A percentile compares a stretch with the other conserved stretches of the same genome.
Conservation (phyloP, 306 rosid species). For the Cucurbita argyrosperma region DNA sequence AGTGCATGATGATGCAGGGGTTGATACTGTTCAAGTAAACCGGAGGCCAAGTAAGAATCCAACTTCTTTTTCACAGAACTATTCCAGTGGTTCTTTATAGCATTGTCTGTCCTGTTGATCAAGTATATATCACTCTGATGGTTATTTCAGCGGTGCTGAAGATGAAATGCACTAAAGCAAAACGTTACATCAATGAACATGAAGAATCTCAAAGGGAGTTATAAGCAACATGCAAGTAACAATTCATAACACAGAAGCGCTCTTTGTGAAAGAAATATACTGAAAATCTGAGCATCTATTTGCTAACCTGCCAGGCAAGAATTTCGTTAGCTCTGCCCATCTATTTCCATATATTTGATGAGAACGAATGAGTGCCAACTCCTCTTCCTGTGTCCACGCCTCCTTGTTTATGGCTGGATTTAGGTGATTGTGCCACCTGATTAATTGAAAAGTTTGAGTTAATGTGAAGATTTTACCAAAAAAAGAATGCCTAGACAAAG, state of each 20-base stretch:
- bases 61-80: conserved; percentile 96
- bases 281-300: background rate
- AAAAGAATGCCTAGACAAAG: background rate
- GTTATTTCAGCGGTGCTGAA: background rate
- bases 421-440: conserved; percentile 99
- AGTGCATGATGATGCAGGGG: conserved; percentile 41
- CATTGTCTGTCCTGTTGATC: conserved; percentile 89
- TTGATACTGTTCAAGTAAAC: conserved; percentile 59
- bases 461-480: background rate
- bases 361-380: conserved; percentile 81
- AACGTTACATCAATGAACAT: background rate
- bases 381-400: conserved; percentile 99
- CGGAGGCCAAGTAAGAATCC: conserved; percentile 92
- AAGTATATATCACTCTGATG: conserved; percentile 12
- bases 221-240: background rate
- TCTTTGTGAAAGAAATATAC: background rate
- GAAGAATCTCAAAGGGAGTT: background rate
- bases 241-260: background rate
- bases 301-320: conserved; percentile 83
- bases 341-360: conserved; percentile 88
- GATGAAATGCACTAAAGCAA: background rate
- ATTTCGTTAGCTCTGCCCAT: conserved; percentile 97
- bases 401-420: conserved; percentile 95
- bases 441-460: background rate
- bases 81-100: conserved; percentile 98